Evolutionary conservation across 192 early-diverging fungal genomes (phyloP).

Genomic region (Backusella australiensis): DNA sequence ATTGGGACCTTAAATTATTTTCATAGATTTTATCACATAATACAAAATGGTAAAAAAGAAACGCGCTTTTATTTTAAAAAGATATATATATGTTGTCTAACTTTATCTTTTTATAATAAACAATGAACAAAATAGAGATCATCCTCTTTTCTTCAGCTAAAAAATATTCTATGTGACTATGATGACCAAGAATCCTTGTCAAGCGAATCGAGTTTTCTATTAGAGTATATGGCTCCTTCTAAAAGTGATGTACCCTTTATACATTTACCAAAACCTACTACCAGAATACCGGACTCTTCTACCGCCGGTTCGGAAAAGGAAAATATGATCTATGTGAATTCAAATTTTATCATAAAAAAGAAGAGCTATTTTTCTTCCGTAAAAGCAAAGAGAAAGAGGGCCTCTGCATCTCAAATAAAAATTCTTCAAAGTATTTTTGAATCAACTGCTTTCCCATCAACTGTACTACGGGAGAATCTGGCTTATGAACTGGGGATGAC

Average conservation of each 20-base stretch:
- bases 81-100: too few relatives aligned
- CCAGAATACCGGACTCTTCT: not conserved
- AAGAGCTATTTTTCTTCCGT: not conserved
- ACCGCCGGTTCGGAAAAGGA: not conserved
- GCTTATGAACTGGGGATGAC: conserved; percentile 66
- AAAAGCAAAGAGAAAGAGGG: conserved; percentile 5
- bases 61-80: too few relatives aligned
- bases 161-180: not conserved
- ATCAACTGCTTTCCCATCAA: conserved; percentile 2
- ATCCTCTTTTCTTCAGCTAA: not conserved
- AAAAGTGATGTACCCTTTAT: not conserved
- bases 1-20: not conserved
- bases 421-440: conserved; percentile 9
- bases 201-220: not conserved
- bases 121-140: not conserved
- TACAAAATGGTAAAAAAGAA: not conserved
- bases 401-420: not conserved
- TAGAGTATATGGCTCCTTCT: not conserved
- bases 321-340: not conserved
- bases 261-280: not conserved
- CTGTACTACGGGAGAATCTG: not conserved
- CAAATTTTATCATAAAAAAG: not conserved
- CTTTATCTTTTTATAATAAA: not conserved
- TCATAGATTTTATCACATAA: not conserved
- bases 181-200: not conserved